Percentiles rank a stretch among this genome's conserved stretches.
phyloP scores from a whole-genome alignment of 805 yeast species.

The Yarrowia sp. region DNA sequence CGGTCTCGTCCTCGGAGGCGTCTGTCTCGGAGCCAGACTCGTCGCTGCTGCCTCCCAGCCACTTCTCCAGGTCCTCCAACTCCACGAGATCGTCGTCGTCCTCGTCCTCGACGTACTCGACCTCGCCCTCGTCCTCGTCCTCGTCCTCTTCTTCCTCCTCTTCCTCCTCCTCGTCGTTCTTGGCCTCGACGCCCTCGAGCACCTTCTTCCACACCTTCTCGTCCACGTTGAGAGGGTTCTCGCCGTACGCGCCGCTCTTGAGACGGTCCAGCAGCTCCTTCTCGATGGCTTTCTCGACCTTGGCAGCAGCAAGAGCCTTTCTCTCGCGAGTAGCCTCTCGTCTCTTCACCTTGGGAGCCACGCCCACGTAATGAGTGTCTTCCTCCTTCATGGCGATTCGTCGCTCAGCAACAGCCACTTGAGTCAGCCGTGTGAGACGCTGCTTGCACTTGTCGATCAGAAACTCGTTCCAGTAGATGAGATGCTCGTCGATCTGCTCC shows the following conservation, averaged over 20 bases:
- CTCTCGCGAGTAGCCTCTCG: constrained; percentile 94
- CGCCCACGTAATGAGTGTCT: constrained; percentile 90
- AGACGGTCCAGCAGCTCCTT: constrained; percentile 90
- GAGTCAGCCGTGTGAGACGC: constrained; percentile 89
- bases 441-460: constrained; percentile 92
- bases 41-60: constrained; percentile 53
- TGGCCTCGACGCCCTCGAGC: constrained; percentile 70
- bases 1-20: constrained; percentile 14
- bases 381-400: constrained; percentile 86
- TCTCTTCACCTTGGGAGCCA: constrained; percentile 89
- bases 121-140: constrained; percentile 51
- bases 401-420: constrained; percentile 93
- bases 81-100: constrained; percentile 76
- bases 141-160: constrained; percentile 48
- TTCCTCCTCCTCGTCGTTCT: constrained; percentile 56
- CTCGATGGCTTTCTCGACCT: constrained; percentile 94
- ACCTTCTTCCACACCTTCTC: constrained; percentile 95
- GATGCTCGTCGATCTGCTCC: constrained; percentile 80
- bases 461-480: constrained; percentile 91
- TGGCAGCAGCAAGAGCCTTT: constrained; percentile 94
- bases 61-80: constrained; percentile 86
- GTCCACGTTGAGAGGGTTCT: constrained; percentile 94
- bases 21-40: constrained; percentile 28
- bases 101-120: constrained; percentile 82
- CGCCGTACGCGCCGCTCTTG: constrained; percentile 98